Conservation (phyloP, 345 rosid species). For the Eutrema yunnanense region DNA sequence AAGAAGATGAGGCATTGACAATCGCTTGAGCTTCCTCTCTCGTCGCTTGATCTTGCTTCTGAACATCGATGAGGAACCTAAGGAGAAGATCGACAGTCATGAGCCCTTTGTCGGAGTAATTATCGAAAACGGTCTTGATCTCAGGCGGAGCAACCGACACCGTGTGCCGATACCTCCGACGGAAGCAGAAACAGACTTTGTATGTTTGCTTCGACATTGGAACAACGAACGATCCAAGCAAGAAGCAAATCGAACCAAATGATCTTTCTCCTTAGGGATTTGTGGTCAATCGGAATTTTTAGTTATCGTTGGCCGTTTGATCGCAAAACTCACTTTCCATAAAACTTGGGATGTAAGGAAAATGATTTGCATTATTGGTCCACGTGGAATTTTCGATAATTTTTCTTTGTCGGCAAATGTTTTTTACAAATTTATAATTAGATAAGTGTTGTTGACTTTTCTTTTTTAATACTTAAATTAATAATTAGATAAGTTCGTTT, state of each 20-base stretch:
- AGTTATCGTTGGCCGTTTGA: conserved; percentile 5
- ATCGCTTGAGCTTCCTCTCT: conserved; percentile 57
- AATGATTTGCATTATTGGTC: conserved; percentile 10
- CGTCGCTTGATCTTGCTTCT: conserved; percentile 45
- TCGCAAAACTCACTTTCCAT: conserved; percentile 4
- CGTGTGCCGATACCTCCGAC: conserved; percentile 45
- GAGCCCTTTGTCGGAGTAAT: conserved; percentile 53
- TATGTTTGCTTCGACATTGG: conserved; percentile 66
- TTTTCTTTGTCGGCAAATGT: conserved; percentile 5
- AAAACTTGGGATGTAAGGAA: conserved; percentile 7
- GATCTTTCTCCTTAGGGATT: background rate
- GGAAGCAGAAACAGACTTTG: conserved; percentile 58
- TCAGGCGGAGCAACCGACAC: conserved; percentile 54
- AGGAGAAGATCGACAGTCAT: conserved; percentile 52
- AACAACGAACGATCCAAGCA: background rate
- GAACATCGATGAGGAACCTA: conserved; percentile 55
- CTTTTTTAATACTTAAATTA: background rate
- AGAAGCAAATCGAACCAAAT: background rate
- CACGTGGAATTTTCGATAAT: background rate
- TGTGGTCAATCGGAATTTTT: background rate
- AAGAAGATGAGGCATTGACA: conserved; percentile 31
- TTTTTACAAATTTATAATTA: too few relatives aligned
- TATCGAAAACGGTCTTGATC: conserved; percentile 45
- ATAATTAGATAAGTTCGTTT: background rate
- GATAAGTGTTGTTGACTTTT: background rate